Base-by-base conservation (phyloP, 345 rosid species). In the Psidium guajava region DNA sequence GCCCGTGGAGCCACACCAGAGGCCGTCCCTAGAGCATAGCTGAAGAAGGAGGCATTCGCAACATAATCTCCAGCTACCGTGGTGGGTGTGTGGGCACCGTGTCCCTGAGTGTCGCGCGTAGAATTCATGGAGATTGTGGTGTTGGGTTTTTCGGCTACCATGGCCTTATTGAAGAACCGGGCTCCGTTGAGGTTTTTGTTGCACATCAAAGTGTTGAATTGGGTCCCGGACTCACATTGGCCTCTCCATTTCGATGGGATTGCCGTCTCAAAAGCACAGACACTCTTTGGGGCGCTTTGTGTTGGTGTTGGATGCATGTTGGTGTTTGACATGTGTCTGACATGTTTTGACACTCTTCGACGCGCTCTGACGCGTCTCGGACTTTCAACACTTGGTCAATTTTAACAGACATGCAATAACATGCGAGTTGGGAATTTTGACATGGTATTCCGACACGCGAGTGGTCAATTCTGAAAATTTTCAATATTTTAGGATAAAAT, bases 151-250 rank as follows among this genome's bases (percentile, higher is more conserved):
- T 47, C 58, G 4, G 94, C 89, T 28, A 85, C 51, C 54, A 90
- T 82, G 2, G 92, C 94, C 87, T 86, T 88, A 85, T 88, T 91
- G 85, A 92, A 92, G 85, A 44, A 90, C 54, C 91, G 20, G 5
- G 94, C 93, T 25, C 94, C 92, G 27, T 91, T 88, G n/a, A 92
- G 91, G 84, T 92, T 92, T 86, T 81, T 85, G 89, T 92, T 92
- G 87, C 94, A 92, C 83, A 89, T n/a, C 2, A 91, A 88, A 52
- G 93, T 85, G 85, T 86, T 89, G 91, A 90, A 91, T 11, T 89
- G 83, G 47, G 88, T 73, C 16, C 94, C 93, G 6, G 11, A 82
- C 80, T 90, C 90, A 56, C 93, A 92, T 69, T 83, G 57, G 3
- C 94, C 93, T 89, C 86, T 91, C 94, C 93, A 92, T 44, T 69